These are phyloP conservation scores for Phaeoacremonium minimum DNA, from an alignment of 2,329 filamentous ascomycete species.

Conservation along the genomic window DNA sequence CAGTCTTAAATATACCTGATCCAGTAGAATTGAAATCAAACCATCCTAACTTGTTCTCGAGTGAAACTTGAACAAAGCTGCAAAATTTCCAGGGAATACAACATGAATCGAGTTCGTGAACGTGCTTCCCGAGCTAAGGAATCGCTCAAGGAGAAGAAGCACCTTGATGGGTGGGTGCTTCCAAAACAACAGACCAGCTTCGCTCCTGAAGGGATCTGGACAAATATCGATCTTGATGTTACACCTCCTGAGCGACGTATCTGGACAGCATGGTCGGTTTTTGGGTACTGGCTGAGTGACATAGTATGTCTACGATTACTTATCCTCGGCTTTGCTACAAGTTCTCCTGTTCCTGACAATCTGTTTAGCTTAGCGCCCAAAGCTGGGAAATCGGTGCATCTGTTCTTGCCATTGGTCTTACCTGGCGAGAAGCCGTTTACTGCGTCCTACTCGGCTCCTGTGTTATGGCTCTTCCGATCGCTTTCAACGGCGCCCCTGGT, in stretches of 20 bases:
- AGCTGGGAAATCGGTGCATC: slow-evolving; percentile 6
- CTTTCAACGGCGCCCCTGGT: slow-evolving; percentile 27
- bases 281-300: neutral
- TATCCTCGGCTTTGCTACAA: neutral
- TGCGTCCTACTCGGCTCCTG: slow-evolving; percentile 42
- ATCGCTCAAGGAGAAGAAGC: neutral
- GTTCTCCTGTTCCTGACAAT: no score
- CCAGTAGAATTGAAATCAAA: no score
- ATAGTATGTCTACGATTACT: neutral
- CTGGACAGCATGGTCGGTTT: neutral
- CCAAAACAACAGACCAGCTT: neutral
- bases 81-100: no score
- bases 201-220: neutral
- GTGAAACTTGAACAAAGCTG: no score
- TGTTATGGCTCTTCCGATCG: slow-evolving; percentile 44
- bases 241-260: neutral
- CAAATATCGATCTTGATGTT: neutral
- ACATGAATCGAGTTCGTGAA: neutral
- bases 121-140: neutral
- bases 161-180: neutral
- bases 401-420: slow-evolving; percentile 8
- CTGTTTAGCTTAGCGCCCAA: slow-evolving; percentile 6
- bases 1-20: no score
- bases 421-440: slow-evolving; percentile 8
- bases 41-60: no score